Evolutionary conservation across 768 basidiomycete genomes (phyloP).

Genomic region (Hypholoma sublateritium): DNA sequence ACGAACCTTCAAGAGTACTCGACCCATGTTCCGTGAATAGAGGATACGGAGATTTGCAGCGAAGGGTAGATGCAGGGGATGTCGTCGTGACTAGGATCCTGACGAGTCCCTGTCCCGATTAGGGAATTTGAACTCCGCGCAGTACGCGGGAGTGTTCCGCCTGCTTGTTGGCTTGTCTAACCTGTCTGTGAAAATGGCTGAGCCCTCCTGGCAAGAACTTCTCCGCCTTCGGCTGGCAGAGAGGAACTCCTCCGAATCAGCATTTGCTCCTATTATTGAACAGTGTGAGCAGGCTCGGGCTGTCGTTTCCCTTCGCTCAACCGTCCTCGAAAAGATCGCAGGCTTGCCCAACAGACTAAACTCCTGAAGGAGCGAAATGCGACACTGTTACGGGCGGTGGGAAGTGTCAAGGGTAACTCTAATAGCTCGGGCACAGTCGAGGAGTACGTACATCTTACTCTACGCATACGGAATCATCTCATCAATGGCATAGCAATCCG

Average conservation of each 20-base stretch:
- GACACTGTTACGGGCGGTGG: conserved; percentile 82
- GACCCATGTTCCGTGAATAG: conserved; percentile 58
- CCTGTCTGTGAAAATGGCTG: conserved; percentile 55
- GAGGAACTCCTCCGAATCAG: conserved; percentile 79
- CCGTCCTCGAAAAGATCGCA: conserved; percentile 60
- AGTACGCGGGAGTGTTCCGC: conserved; percentile 4
- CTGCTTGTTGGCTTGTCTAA: conserved; percentile 7
- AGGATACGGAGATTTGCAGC: conserved; percentile 21
- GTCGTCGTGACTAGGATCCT: conserved; percentile 20
- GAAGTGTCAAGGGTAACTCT: conserved; percentile 63
- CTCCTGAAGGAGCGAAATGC: conserved; percentile 91
- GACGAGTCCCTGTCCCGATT: conserved; percentile 20
- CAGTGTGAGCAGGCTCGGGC: conserved; percentile 65
- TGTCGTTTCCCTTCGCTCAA: conserved; percentile 9
- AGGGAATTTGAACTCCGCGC: conserved; percentile 43
- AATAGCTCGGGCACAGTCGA: conserved; percentile 65
- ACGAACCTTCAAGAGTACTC: conserved; percentile 80
- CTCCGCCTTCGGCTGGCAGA: conserved; percentile 77
- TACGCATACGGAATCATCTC: conserved; percentile 11
- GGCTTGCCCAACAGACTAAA: conserved; percentile 89
- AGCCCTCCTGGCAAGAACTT: conserved; percentile 83
- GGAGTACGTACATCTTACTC: conserved; percentile 52
- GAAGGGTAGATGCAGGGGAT: conserved; percentile 11
- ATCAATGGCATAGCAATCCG: conserved; percentile 58
- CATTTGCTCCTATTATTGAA: conserved; percentile 84